phyloP scores from a whole-genome alignment of 1,284 basidiomycete genomes.

The Pseudozyma tsukubaensis region DNA sequence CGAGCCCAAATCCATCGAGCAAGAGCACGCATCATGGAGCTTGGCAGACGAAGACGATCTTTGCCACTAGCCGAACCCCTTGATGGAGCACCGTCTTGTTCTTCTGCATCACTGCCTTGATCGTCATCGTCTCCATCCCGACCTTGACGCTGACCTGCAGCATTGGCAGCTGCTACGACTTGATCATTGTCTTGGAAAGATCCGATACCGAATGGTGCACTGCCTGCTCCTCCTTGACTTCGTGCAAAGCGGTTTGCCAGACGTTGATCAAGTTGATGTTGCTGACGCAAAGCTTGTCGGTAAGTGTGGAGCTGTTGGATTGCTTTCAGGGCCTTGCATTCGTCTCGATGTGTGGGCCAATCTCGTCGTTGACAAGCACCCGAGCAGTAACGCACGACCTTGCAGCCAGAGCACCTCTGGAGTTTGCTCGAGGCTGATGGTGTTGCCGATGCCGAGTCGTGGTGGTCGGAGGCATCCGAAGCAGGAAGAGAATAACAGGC shows the following conservation, averaged over 20 bases:
- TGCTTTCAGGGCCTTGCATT: constrained; percentile 49
- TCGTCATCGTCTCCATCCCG: constrained; percentile 15
- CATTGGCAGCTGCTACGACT: constrained; percentile 28
- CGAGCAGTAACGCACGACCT: constrained; percentile 45
- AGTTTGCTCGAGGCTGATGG: constrained; percentile 17
- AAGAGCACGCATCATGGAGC: constrained; percentile 45
- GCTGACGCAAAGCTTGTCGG: constrained; percentile 22
- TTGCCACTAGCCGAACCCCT: constrained; percentile 1
- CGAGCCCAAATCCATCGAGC: constrained; percentile 47
- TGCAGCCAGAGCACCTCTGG: constrained; percentile 50
- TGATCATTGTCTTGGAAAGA: constrained; percentile 45
- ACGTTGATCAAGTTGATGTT: constrained; percentile 28
- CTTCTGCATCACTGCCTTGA: background rate
- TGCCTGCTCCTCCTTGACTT: constrained; percentile 10
- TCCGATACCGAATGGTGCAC: constrained; percentile 26
- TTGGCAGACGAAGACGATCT: constrained; percentile 26
- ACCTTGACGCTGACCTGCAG: constrained; percentile 12
- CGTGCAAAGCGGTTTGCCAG: constrained; percentile 23
- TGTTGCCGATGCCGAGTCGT: background rate
- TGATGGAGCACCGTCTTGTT: background rate
- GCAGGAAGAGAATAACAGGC: constrained; percentile 31
- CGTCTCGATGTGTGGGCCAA: constrained; percentile 46
- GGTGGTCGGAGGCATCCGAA: background rate
- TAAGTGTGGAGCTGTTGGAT: constrained; percentile 41
- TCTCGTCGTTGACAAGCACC: constrained; percentile 42